Conservation (phyloP, 225 moss, liverwort and hornwort genomes). For the Straminergon stramineum region DNA sequence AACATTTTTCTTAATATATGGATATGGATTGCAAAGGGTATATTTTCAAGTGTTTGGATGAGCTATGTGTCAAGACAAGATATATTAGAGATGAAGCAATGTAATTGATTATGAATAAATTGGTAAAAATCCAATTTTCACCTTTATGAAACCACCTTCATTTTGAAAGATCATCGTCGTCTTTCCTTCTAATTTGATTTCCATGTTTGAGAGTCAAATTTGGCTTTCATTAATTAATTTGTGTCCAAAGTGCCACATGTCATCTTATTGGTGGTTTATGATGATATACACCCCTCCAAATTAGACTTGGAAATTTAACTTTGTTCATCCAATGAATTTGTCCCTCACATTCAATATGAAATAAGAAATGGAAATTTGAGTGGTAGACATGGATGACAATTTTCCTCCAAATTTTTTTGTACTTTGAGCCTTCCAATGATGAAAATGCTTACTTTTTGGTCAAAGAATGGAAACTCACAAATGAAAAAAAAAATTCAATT, state of each 20-base stretch:
- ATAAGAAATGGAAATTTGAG: not conserved
- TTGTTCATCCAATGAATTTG: not conserved
- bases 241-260: not conserved
- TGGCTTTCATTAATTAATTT: not conserved
- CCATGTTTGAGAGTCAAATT: not conserved
- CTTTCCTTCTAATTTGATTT: not conserved
- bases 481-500: not conserved
- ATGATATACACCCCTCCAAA: not conserved
- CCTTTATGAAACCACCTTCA: not conserved
- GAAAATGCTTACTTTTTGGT: not conserved
- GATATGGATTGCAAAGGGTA: too few species aligned
- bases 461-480: not conserved
- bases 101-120: not conserved
- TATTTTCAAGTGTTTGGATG: accelerated
- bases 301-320: not conserved
- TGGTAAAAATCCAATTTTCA: too few species aligned
- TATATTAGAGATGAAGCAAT: not conserved
- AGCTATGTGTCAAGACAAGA: not conserved
- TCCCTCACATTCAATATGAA: not conserved
- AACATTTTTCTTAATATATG: not conserved
- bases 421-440: not conserved
- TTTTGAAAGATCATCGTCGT: accelerated
- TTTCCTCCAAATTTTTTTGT: not conserved
- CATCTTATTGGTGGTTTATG: not conserved
- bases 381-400: not conserved